Percentiles rank a stretch among this genome's conserved stretches.
These are phyloP conservation scores for rapeseed (Brassica napus) DNA, from an alignment of 345 rosid species.

Conservation along the genomic window Da-Ae NC_063446.1:4612001-4612500, in stretches of 20 bases:
- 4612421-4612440: slow-evolving; percentile 13
- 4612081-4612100: neutral
- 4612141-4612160: neutral
- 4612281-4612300: too few species aligned
- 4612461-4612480: neutral
- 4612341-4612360: neutral
- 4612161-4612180: neutral
- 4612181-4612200: neutral
- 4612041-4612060: neutral
- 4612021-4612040: neutral
- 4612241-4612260: neutral
- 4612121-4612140: neutral
- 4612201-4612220: neutral
- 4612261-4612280: neutral
- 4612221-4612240: neutral
- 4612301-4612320: neutral
- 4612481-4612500: slow-evolving; percentile 46
- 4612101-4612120: neutral
- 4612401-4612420: slow-evolving; percentile 13
- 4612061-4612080: neutral
- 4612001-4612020: neutral
- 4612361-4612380: slow-evolving; percentile 23
- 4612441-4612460: slow-evolving; percentile 18
- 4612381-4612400: slow-evolving; percentile 24
- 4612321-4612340: neutral